Base-by-base conservation (phyloP, 2,329 filamentous ascomycete genomes). In the Aspergillus sp. region DNA sequence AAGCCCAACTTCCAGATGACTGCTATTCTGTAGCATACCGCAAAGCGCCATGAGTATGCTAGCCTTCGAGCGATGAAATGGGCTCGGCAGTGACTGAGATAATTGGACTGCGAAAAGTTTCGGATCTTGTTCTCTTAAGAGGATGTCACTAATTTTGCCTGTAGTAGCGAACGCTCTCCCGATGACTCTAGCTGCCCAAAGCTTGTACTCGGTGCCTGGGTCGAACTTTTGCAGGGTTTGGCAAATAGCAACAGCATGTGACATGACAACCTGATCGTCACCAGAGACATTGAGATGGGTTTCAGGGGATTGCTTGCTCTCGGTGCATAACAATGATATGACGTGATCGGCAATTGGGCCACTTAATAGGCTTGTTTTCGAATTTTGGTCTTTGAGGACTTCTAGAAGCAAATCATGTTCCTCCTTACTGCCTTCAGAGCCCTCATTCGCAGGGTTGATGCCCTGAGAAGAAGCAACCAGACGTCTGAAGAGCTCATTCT, bases 141-240 rank as follows among this genome's bases (percentile, higher is more conserved):
- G 57, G 77, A 75, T 67, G 75, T 82, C 64, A 74, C 77, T 67
- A 81, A 87, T 65, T 57, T 86, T 81, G 1, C 92, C 92, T 27
- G 87, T 90, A 15, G 90, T 85, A 41, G 89, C 88, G 75, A 93
- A 98, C 0, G 91, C 88, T 71, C 92, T 86, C 7, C 96, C 95
- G 48, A 98, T 81, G 2, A 93, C 89, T 63, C 89, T 85, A 3
- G 91, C 93, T 48, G 91, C 90, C 96, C 96, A 99, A 1, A 90
- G 80, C 0, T 92, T 79, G 72, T 95, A 97, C 15, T 86, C 84
- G 25, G 84, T 79, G 58, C 87, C 90, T 15, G 89, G 80, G 1
- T 84, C 78, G 39, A 83, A 80, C n/a, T 84, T 82, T 60, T 85
- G 82, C 66, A 92, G 90, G 44, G 90, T 92, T 71, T 88, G 88